A percentile compares a stretch with the other conserved stretches of the same genome.
Evolutionary conservation across 257 asterid species (phyloP).

Genomic region (Solanum chiquidenum): DNA sequence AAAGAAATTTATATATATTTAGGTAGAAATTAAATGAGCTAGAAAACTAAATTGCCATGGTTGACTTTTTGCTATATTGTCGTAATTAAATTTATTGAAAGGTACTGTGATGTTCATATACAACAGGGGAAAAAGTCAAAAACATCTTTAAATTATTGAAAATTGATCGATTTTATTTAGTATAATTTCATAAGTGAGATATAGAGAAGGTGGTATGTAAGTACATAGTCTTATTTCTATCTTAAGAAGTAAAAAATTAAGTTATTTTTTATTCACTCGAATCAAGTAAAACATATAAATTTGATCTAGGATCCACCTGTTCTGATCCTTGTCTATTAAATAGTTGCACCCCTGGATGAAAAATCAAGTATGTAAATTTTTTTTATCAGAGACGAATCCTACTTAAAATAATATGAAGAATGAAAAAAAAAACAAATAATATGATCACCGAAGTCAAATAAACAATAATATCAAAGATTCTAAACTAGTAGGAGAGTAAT

Average conservation of each 20-base stretch:
- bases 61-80: neutral
- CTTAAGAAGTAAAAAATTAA: neutral
- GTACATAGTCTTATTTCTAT: neutral
- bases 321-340: no score
- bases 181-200: neutral
- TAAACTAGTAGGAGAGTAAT: neutral
- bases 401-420: neutral
- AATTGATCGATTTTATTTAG: neutral
- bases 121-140: neutral
- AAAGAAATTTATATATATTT: neutral
- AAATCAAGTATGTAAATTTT: neutral
- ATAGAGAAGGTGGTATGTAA: rapidly evolving
- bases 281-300: neutral
- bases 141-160: neutral
- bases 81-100: neutral
- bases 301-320: rapidly evolving
- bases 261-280: neutral
- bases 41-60: neutral
- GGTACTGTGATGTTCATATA: neutral
- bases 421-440: neutral
- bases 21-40: neutral
- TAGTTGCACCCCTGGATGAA: neutral
- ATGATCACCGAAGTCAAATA: neutral
- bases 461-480: neutral
- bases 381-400: neutral